Percentiles rank a stretch among this genome's conserved stretches.
Conservation (phyloP, 805 yeast species). For the Starmerella vitae region DNA sequence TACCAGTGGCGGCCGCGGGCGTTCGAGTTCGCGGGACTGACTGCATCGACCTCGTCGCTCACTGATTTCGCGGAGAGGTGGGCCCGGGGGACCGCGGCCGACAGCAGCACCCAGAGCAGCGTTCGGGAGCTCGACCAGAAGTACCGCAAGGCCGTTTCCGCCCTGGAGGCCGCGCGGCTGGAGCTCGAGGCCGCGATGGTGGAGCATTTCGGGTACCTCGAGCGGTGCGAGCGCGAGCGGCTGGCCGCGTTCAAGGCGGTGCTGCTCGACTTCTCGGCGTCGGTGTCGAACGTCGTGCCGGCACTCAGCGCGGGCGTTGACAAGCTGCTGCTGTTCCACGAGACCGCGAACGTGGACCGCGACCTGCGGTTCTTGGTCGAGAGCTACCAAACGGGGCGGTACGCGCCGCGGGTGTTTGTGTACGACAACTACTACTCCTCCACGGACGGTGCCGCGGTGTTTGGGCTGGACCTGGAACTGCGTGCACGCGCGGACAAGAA, state of each 20-base stretch:
- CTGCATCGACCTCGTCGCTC: neutral
- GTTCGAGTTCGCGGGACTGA: slow-evolving; percentile 38
- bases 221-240: slow-evolving; percentile 69
- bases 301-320: slow-evolving; percentile 47
- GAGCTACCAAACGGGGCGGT: slow-evolving; percentile 58
- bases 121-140: slow-evolving; percentile 43
- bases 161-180: slow-evolving; percentile 54
- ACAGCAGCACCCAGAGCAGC: slow-evolving; percentile 24
- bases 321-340: slow-evolving; percentile 49
- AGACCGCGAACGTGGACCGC: slow-evolving; percentile 52
- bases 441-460: slow-evolving; percentile 46
- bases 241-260: slow-evolving; percentile 63
- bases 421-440: slow-evolving; percentile 73
- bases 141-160: slow-evolving; percentile 42
- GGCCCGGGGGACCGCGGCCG: slow-evolving; percentile 7
- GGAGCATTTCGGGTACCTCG: slow-evolving; percentile 65
- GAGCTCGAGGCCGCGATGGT: slow-evolving; percentile 56
- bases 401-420: slow-evolving; percentile 54
- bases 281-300: slow-evolving; percentile 47
- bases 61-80: slow-evolving; percentile 12
- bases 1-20: slow-evolving; percentile 74
- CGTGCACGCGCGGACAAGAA: slow-evolving; percentile 59
- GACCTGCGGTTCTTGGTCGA: slow-evolving; percentile 57
- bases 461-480: slow-evolving; percentile 65
- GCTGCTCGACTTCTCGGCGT: slow-evolving; percentile 54